Base-by-base conservation (phyloP, 306 rosid genomes). In the Vigna nakashimae region DNA sequence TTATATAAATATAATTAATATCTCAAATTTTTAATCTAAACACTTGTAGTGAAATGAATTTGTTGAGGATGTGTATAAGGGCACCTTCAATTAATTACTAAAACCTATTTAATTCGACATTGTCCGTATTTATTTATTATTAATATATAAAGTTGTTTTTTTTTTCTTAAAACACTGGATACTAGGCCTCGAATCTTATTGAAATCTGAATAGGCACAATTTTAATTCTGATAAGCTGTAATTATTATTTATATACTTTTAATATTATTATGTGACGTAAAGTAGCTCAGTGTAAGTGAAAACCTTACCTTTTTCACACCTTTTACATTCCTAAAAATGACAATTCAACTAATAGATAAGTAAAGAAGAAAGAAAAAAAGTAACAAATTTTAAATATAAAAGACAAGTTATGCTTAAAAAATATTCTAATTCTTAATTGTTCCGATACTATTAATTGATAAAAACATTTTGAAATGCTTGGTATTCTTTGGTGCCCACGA, bases 241-340 rank as follows among this genome's bases (percentile, higher is more conserved):
- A 12, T 24, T 57, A 57, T 14, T 62, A 32, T 62, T 63, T 40
- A 43, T 9, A 43, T 65, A 64, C 28, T 64, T n/a, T 38, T 64
- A n/a, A 9, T n/a, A 34, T 64, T 64, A 38, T n/a, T 9, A 17
- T 38, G 49, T 64, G 30, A 9, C 40, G 13, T 2, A 64, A 36
- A 64, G 10, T 7, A 36, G 16, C 15, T 9, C 10, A 17, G 30
- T n/a, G 5, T 32, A 36, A 34, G n/a, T 10, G 40, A 62, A 32
- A 32, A 30, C 2, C 48, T 22, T 64, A 7, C 10, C 18, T 36
- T 60, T 36, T 64, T 38, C 49, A 16, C 69, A 17, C 18, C 10
- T 65, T 65, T 65, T 38, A n/a, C 45, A 15, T 30, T 30, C 45
- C n/a, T 14, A 32, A 60, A 28, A 60, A 14, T 62, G 67, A 62